Conservation (phyloP, 2,329 filamentous ascomycete genomes). For the Stylonectria norvegica region DNA sequence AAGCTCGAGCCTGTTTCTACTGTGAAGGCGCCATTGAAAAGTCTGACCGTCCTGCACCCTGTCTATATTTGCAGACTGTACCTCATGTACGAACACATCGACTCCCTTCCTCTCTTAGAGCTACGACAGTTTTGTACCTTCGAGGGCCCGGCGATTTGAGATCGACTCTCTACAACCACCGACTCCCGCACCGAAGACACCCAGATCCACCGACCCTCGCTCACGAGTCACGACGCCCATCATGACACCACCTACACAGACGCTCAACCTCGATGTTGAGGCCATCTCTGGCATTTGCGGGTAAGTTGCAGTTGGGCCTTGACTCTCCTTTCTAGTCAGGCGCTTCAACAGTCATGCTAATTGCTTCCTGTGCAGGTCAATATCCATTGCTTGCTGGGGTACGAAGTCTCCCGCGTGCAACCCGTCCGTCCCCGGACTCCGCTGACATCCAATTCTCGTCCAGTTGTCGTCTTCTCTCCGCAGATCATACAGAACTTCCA, state of each 20-base stretch:
- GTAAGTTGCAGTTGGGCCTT: conserved; percentile 53
- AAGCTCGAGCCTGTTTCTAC: no score
- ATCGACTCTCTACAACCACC: no score
- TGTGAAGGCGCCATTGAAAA: conserved; percentile 11
- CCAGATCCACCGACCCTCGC: no score
- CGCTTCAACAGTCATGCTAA: conserved; percentile 8
- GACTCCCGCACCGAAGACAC: no score
- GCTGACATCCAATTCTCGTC: conserved; percentile 12
- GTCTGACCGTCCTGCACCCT: no score
- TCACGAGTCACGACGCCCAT: no score
- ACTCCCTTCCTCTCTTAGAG: no score
- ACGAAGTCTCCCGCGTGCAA: conserved; percentile 13
- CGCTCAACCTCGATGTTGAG: conserved; percentile 76
- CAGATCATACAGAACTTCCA: conserved; percentile 96
- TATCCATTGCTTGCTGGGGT: conserved; percentile 92
- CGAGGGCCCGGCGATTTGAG: no score
- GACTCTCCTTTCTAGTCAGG: background rate
- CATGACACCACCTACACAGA: conserved; percentile 54
- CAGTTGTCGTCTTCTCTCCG: conserved; percentile 90
- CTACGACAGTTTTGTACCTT: no score
- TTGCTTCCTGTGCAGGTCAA: conserved; percentile 56
- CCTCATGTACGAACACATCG: no score
- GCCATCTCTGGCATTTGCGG: conserved; percentile 90
- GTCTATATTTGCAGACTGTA: no score
- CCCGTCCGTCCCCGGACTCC: conserved; percentile 2